Evolutionary conservation across 768 basidiomycete genomes (phyloP).

Genomic region (Lactifluus piperatus): DNA sequence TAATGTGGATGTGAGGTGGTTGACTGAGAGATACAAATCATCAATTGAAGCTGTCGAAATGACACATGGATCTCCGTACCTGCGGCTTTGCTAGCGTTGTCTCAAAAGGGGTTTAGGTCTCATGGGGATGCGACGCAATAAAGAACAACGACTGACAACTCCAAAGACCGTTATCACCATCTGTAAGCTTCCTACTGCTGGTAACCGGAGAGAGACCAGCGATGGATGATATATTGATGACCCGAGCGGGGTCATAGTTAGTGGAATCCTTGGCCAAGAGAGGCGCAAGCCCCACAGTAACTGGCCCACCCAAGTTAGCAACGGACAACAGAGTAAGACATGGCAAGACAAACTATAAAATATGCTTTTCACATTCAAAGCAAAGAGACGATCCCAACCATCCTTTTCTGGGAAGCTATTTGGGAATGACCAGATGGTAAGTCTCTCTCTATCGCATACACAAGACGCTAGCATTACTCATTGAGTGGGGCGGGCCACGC

Average conservation of each 20-base stretch:
- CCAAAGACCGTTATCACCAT: constrained; percentile 58
- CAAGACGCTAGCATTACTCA: constrained; percentile 26
- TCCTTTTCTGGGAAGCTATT: constrained; percentile 60
- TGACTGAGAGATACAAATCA: constrained; percentile 33
- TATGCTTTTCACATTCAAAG: constrained; percentile 77
- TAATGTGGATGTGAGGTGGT: constrained; percentile 68
- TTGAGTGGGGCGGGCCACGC: constrained; percentile 69
- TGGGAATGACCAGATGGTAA: neutral
- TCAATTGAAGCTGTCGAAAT: neutral
- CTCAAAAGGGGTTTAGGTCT: constrained; percentile 30
- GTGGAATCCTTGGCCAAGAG: constrained; percentile 58
- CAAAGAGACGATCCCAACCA: constrained; percentile 80
- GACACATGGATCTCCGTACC: neutral
- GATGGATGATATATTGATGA: constrained; percentile 78
- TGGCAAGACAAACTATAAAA: constrained; percentile 55
- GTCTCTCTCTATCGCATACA: neutral
- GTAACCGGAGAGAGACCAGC: constrained; percentile 46
- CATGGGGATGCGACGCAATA: neutral
- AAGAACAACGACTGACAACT: constrained; percentile 50
- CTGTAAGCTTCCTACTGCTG: constrained; percentile 41
- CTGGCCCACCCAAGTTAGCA: constrained; percentile 26
- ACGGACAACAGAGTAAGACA: neutral
- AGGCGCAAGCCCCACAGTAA: constrained; percentile 52
- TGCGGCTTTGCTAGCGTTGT: constrained; percentile 80
- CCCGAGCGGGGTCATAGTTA: constrained; percentile 56